Evolutionary conservation across 495 filamentous ascomycete species (phyloP).

Genomic region (Xylaria scruposa): DNA sequence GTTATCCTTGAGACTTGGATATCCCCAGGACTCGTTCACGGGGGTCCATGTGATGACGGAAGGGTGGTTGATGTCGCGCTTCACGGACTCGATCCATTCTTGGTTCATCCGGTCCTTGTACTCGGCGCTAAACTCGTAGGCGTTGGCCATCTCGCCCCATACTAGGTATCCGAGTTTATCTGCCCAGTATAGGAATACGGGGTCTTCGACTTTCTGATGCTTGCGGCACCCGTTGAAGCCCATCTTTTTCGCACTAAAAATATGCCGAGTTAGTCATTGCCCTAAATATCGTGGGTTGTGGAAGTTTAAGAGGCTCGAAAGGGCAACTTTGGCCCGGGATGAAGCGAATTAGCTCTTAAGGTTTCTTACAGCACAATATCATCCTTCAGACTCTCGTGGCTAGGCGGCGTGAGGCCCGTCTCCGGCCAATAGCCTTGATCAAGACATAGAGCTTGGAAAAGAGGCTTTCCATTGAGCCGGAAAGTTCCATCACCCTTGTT

Average conservation of each 20-base stretch:
- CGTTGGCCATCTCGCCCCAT: constrained; percentile 48
- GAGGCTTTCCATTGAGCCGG: constrained; percentile 63
- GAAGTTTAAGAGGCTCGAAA: neutral
- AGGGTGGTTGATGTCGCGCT: constrained; percentile 65
- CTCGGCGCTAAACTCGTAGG: constrained; percentile 57
- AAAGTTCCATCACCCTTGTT: constrained; percentile 57
- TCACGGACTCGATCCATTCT: constrained; percentile 64
- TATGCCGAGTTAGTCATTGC: neutral
- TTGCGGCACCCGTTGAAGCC: constrained; percentile 68
- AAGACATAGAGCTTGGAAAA: constrained; percentile 63
- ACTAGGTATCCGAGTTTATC: constrained; percentile 44
- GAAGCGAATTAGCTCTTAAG: neutral
- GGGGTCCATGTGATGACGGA: constrained; percentile 68
- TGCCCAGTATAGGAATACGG: constrained; percentile 46
- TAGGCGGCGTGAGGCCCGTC: constrained; percentile 62
- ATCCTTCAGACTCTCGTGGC: constrained; percentile 57
- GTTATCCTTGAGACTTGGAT: constrained; percentile 56
- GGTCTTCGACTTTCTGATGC: constrained; percentile 53
- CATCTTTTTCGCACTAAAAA: constrained; percentile 53
- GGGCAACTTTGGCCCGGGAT: neutral
- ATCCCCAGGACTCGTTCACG: constrained; percentile 68
- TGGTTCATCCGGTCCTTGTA: constrained; percentile 59
- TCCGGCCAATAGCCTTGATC: constrained; percentile 71
- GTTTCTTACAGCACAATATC: constrained; percentile 53
- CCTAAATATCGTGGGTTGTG: neutral